Evolutionary conservation across 192 early-diverging fungal species (phyloP), one percentile per base, ranked within the genome.

Genomic region (Coemansia sp.): DNA sequence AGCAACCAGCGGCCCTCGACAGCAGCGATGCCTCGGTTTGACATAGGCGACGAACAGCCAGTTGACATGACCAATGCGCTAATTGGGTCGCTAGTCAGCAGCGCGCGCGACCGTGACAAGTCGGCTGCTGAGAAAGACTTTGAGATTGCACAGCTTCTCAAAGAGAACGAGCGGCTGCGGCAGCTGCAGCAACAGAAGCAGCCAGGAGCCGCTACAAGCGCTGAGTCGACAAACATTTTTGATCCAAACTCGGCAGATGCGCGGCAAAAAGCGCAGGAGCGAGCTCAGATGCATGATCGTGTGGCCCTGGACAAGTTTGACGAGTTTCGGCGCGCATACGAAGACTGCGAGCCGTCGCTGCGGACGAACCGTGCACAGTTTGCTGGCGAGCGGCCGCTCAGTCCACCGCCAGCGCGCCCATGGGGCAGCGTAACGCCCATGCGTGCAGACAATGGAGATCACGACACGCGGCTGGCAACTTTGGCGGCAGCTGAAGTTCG

Each of bases 301-400:
- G 60, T 48, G 17, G 78, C 78, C 8, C 51, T 81, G 3, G 69
- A 72, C 46, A 69, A 57, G 67, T 81, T 76, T 67, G 74, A 76
- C 17, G 73, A 72, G 60, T 81, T 76, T 52, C 62, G 66, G 12
- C 75, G 65, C 23, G 66, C 69, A 10, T 75, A 75, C 25, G 74
- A 81, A 17, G 78, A 81, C 38, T 75, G 70, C 37, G 74, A 75
- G 63, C 70, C 70, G 21, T 76, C 72, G 17, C 63, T 81, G 15
- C 59, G 74, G 34, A 56, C 74, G 2, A 68, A 66, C 55, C 78
- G 67, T 28, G 66, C 64, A 5, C 72, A 81, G 47, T 75, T 76
- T 67, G 59, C 70, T 8, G 78, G 74, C 14, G 78, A 81, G 23
- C 57, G 74, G 53, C 72, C 74, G 51, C 66, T 75, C 10, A 75